Evolutionary conservation across 1,139 yeast species (phyloP).

Genomic region (Debaryomycetaceae sp.): DNA sequence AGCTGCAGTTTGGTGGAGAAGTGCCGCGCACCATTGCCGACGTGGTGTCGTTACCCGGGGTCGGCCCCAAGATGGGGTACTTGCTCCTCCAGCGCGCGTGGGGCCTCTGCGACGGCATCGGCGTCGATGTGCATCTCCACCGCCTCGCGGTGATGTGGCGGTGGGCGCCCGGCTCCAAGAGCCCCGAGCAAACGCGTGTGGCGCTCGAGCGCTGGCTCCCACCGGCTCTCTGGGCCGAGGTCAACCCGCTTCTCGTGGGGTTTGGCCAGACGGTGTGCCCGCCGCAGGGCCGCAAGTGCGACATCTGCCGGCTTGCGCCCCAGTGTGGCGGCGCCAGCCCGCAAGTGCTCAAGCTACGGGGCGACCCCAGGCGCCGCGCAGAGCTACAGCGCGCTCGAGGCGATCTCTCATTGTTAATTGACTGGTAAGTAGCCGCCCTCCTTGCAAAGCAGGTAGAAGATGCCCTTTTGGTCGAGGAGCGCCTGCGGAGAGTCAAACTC

Average conservation of each 20-base stretch:
- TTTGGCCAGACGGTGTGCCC: conserved; percentile 89
- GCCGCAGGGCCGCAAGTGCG: conserved; percentile 70
- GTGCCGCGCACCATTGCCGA: conserved; percentile 67
- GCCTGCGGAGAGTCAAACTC: conserved; percentile 20
- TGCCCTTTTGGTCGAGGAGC: conserved; percentile 15
- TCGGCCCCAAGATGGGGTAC: conserved; percentile 95
- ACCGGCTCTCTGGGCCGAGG: conserved; percentile 67
- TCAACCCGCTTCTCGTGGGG: conserved; percentile 85
- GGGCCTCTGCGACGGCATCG: conserved; percentile 73
- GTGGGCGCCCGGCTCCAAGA: conserved; percentile 60
- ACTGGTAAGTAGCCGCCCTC: conserved; percentile 16
- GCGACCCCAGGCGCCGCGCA: conserved; percentile 25
- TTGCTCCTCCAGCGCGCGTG: conserved; percentile 79
- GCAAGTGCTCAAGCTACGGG: conserved; percentile 31
- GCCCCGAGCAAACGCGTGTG: conserved; percentile 73
- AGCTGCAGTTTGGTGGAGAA: conserved; percentile 54
- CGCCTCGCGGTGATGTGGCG: conserved; percentile 77
- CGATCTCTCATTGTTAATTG: conserved; percentile 23
- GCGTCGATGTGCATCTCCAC: conserved; percentile 92
- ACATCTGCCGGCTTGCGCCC: conserved; percentile 57
- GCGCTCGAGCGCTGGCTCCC: conserved; percentile 77
- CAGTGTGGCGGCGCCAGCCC: conserved; percentile 51
- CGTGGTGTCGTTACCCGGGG: conserved; percentile 74
- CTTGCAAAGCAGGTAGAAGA: conserved; percentile 19
- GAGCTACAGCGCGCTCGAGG: conserved; percentile 36